Evolutionary conservation across 169 alveolate species (phyloP).

Genomic region (Plasmodium sp.): DNA sequence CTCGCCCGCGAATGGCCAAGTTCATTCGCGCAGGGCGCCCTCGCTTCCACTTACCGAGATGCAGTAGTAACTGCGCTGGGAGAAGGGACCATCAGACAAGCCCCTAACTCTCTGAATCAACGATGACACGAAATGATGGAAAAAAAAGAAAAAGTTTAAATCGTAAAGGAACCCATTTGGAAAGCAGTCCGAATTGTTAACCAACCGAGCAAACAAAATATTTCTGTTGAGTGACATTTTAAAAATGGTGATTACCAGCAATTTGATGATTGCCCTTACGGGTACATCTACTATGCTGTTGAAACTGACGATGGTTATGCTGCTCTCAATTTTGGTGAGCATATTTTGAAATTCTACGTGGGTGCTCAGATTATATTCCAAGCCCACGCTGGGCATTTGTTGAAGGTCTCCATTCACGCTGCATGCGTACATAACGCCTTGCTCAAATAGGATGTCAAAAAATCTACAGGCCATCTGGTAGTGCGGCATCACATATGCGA

Average conservation of each 20-base stretch:
- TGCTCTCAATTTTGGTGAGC: constrained; percentile 5
- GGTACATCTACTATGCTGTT: constrained; percentile 8
- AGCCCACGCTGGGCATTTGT: not conserved
- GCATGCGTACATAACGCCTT: constrained; percentile 1
- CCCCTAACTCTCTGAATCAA: not conserved
- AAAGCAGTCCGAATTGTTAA: not conserved
- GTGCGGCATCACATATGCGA: constrained; percentile 16
- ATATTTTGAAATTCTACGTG: constrained; percentile 25
- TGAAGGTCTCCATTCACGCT: constrained; percentile 9
- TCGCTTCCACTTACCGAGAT: constrained; percentile 20
- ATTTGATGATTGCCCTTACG: constrained; percentile 8
- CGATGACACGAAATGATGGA: constrained; percentile 20
- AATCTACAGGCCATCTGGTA: not conserved
- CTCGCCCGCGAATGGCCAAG: not conserved
- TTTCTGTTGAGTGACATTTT: constrained; percentile 30
- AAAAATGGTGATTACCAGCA: constrained; percentile 15
- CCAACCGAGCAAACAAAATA: not conserved
- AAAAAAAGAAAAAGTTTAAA: constrained; percentile 33
- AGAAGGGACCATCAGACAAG: not conserved
- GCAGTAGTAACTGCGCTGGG: constrained; percentile 13
- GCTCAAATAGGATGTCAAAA: constrained; percentile 17
- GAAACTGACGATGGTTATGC: constrained; percentile 19
- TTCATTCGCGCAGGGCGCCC: too few species aligned
- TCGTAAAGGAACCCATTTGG: not conserved
- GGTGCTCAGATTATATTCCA: constrained; percentile 5